phyloP scores from a whole-genome alignment of 169 alveolate species.

The Plasmodium billcollinsi region DNA sequence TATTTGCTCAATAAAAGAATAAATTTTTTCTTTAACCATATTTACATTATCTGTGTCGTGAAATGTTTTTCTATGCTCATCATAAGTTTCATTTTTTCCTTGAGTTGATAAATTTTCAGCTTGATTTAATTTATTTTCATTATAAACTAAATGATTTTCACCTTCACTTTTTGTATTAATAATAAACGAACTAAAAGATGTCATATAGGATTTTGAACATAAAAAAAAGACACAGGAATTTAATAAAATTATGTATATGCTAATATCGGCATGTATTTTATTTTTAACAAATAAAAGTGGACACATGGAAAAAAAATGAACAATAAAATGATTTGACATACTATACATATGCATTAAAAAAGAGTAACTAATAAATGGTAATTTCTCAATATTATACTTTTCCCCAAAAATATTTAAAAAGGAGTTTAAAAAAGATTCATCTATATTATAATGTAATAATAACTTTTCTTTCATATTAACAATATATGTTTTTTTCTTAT shows the following conservation, averaged over 20 bases:
- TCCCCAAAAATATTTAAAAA: conserved; percentile 38
- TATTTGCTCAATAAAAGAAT: conserved; percentile 51
- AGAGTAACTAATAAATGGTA: conserved; percentile 44
- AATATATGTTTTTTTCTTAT: conserved; percentile 26
- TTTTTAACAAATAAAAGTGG: conserved; percentile 58
- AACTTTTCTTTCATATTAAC: conserved; percentile 43
- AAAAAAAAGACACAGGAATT: conserved; percentile 69
- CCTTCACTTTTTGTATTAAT: conserved; percentile 5
- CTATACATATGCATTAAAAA: conserved; percentile 55
- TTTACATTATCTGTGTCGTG: neutral
- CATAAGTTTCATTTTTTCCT: neutral
- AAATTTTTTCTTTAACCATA: conserved; percentile 59
- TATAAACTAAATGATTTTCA: too few relatives aligned
- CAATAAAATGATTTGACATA: conserved; percentile 69
- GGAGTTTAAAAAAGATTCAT: conserved; percentile 56
- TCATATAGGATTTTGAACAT: conserved; percentile 62
- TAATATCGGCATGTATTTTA: conserved; percentile 42
- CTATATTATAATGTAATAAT: conserved; percentile 23
- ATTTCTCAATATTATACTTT: conserved; percentile 55
- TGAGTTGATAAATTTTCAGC: too few relatives aligned
- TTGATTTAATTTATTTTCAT: too few relatives aligned
- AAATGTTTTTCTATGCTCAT: neutral
- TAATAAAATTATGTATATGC: conserved; percentile 30
- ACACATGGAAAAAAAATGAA: conserved; percentile 26
- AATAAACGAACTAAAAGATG: conserved; percentile 17